A percentile compares a stretch with the other conserved stretches of the same genome.
Evolutionary conservation across 2,329 filamentous ascomycete species (phyloP).

Genomic region (Fusarium proliferatum): DNA sequence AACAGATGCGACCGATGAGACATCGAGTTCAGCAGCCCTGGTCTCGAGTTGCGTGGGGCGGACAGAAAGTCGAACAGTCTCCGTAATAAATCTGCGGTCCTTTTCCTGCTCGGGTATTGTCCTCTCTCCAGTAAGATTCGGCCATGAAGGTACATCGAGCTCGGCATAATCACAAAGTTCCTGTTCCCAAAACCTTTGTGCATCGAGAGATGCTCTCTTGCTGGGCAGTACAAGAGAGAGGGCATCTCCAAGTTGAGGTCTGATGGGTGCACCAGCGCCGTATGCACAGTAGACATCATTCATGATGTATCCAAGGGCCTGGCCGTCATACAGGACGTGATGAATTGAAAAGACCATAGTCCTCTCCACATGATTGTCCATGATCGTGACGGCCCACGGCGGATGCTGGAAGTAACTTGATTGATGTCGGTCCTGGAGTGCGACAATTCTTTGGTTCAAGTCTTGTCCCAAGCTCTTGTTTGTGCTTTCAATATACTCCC

Average conservation of each 20-base stretch:
- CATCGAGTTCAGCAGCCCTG: neutral
- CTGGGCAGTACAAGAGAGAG: neutral
- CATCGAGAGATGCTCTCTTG: neutral
- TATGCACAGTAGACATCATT: conserved; percentile 3
- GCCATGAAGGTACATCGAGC: conserved; percentile 1
- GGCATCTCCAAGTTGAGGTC: neutral
- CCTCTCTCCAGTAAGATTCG: conserved; percentile 4
- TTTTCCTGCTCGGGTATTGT: neutral
- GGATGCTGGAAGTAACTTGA: conserved; percentile 3
- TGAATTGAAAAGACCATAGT: conserved; percentile 1
- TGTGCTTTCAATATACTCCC: neutral
- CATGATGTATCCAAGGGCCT: conserved; percentile 1
- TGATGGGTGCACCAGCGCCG: neutral
- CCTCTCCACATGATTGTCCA: neutral
- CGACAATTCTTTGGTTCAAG: neutral
- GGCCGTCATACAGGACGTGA: conserved; percentile 4
- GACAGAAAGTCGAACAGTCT: neutral
- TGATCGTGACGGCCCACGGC: conserved; percentile 5
- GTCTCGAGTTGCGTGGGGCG: neutral
- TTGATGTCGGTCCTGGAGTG: neutral
- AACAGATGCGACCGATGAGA: neutral
- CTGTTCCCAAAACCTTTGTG: neutral
- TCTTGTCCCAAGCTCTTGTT: neutral
- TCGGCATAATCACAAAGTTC: neutral
- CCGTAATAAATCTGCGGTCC: neutral